Percentiles rank a stretch among this genome's conserved stretches.
Conservation (phyloP, 1,284 basidiomycete genomes). For the Inonotus hispidus region DNA sequence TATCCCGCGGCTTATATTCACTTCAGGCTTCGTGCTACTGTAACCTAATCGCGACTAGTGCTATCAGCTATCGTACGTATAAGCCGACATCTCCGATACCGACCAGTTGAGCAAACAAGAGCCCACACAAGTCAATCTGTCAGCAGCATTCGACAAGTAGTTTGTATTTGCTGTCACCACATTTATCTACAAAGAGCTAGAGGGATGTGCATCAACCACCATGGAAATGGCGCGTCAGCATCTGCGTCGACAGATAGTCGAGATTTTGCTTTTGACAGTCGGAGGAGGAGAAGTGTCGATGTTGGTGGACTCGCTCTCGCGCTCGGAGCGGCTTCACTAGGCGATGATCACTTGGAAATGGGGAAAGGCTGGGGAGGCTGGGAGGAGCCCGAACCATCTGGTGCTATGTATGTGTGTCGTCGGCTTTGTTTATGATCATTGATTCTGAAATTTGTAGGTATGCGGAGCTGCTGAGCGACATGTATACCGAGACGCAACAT, state of each 20-base stretch:
- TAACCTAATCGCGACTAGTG: neutral
- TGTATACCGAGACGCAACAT: constrained; percentile 72
- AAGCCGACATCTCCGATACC: neutral
- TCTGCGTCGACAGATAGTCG: neutral
- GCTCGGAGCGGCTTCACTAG: constrained; percentile 42
- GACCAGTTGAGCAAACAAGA: neutral
- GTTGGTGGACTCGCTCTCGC: constrained; percentile 80
- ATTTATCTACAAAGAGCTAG: neutral
- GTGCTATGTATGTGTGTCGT: constrained; percentile 45
- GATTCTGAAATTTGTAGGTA: constrained; percentile 33
- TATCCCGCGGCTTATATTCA: neutral
- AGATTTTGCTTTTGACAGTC: constrained; percentile 3
- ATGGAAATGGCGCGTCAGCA: neutral
- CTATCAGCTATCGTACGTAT: neutral
- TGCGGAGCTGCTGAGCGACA: constrained; percentile 76
- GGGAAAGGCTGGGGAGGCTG: constrained; percentile 74
- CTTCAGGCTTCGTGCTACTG: neutral
- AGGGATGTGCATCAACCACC: constrained; percentile 9
- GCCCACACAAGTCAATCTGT: constrained; percentile 1
- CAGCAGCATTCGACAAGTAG: neutral
- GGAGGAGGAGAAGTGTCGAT: constrained; percentile 79
- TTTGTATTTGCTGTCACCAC: neutral
- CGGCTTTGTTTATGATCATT: constrained; percentile 15
- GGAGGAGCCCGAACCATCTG: constrained; percentile 46
- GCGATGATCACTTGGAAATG: constrained; percentile 33